Conservation (phyloP, 1,284 basidiomycete species). For the Pascua guehoae region DNA sequence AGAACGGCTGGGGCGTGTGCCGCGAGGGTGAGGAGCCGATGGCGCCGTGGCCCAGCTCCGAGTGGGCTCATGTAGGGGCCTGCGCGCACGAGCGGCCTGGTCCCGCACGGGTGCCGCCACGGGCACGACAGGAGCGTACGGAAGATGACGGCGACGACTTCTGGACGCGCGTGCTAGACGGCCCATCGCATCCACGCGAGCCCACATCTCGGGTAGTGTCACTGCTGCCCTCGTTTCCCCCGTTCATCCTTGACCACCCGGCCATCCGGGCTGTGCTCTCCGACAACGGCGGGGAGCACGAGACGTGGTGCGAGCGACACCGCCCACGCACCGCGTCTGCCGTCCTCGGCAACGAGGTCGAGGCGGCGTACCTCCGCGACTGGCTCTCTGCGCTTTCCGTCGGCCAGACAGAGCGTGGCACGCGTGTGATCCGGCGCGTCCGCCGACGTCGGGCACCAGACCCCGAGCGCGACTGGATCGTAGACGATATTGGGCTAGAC, state of each 20-base stretch:
- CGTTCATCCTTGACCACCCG: conserved; percentile 27
- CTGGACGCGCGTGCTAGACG: neutral
- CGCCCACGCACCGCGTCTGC: conserved; percentile 67
- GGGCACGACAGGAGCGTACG: no score
- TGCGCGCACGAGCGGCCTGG: neutral
- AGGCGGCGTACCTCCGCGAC: conserved; percentile 69
- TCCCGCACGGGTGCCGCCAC: neutral
- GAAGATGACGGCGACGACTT: neutral
- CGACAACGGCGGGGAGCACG: conserved; percentile 33
- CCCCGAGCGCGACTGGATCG: conserved; percentile 41
- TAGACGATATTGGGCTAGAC: conserved; percentile 45
- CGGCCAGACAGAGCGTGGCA: conserved; percentile 47
- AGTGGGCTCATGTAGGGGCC: conserved; percentile 23
- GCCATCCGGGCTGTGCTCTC: conserved; percentile 24
- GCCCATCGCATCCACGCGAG: neutral
- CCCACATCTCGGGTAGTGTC: neutral
- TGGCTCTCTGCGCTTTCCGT: conserved; percentile 74
- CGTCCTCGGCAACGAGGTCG: conserved; percentile 74
- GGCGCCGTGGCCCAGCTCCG: conserved; percentile 27
- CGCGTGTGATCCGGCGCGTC: conserved; percentile 29
- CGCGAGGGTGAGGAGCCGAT: conserved; percentile 32
- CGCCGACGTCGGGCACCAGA: conserved; percentile 9
- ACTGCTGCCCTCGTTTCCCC: conserved; percentile 1
- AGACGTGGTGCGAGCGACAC: conserved; percentile 74
- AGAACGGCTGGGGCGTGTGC: conserved; percentile 38